Base-by-base conservation (phyloP, 495 filamentous ascomycete genomes). In the Paragyromitra xinjiangensis region DNA sequence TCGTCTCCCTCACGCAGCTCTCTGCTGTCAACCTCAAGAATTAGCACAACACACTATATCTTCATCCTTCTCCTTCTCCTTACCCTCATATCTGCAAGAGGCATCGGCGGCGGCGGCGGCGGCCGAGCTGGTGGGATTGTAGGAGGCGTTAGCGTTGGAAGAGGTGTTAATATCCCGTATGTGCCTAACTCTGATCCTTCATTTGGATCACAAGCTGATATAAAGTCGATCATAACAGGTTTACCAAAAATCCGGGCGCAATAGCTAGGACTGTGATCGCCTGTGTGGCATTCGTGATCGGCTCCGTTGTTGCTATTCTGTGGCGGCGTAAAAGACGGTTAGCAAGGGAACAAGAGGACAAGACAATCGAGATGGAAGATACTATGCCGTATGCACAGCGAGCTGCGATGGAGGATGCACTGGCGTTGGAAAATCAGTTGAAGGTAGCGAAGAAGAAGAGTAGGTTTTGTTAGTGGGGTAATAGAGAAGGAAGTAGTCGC, bases 321-420 rank as follows among this genome's bases (percentile, higher is more conserved):
- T 71, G 58, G 66, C 48, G 16, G 3, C 44, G 11, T 37, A 71
- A 44, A 14, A n/a, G 22, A 24, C 73, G 22, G 6, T 22, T 44
- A 24, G 69, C 45, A 29, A 61, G 19, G 9, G 22, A 48, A 1
- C 29, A 69, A 40, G 59, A 53, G 22, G 29, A 19, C 6, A 24
- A 58, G 14, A 1, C 8, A 48, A 0, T 37, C 22, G 14, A 26
- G 29, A 2, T 14, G n/a, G 59, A 39, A 19, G 51, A 71, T 26
- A 63, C 59, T 9, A 44, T 42, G 69, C 58, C 69, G 37, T 53
- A 64, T 64, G 69, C 56, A 12, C 66, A 63, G 55, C 45, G 65
- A 6, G 65, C 16, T 5, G 55, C 72, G 11, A 45, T 51, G 9
- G 73, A 64, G 45, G n/a, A 75, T 16, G 66, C 45, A 6, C 14